These are phyloP conservation scores for Passalora sequoiae DNA, from an alignment of 2,329 filamentous ascomycete genomes.

Conservation along the genomic window DNA sequence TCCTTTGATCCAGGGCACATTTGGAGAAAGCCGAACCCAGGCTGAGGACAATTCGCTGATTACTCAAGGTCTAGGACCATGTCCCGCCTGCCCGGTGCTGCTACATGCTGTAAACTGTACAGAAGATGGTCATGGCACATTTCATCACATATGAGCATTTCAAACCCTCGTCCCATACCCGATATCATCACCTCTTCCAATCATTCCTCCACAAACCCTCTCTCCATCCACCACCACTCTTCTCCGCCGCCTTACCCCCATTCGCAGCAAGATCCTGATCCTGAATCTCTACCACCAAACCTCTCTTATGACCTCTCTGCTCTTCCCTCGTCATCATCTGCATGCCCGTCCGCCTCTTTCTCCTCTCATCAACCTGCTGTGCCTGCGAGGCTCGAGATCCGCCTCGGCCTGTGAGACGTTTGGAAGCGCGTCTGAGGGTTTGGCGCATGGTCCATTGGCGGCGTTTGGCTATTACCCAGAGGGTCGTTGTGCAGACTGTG, in stretches of 20 bases:
- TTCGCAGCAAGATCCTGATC: conserved; percentile 31
- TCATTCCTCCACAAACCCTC: conserved; percentile 25
- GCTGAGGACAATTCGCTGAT: too few species aligned
- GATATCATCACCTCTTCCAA: conserved; percentile 23
- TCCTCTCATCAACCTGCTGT: conserved; percentile 11
- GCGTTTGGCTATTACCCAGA: conserved; percentile 80
- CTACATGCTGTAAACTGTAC: too few species aligned
- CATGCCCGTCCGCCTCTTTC: conserved; percentile 21
- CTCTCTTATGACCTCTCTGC: conserved; percentile 25
- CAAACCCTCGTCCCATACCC: too few species aligned
- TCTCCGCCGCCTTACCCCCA: conserved; percentile 10
- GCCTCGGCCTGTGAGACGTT: conserved; percentile 41
- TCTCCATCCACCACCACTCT: conserved; percentile 13
- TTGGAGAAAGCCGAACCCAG: too few species aligned
- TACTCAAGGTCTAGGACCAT: too few species aligned
- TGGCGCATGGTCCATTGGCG: conserved; percentile 75
- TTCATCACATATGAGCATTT: too few species aligned
- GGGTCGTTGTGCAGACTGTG: conserved; percentile 59
- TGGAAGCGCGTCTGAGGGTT: conserved; percentile 61
- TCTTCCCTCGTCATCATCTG: conserved; percentile 17
- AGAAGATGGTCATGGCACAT: too few species aligned
- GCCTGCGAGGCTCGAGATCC: conserved; percentile 12
- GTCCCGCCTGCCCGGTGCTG: too few species aligned
- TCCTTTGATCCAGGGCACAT: too few species aligned
- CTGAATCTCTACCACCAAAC: conserved; percentile 23